Conservation (phyloP, 208 protist genomes). For the Trypanosoma platydactyli region DNA sequence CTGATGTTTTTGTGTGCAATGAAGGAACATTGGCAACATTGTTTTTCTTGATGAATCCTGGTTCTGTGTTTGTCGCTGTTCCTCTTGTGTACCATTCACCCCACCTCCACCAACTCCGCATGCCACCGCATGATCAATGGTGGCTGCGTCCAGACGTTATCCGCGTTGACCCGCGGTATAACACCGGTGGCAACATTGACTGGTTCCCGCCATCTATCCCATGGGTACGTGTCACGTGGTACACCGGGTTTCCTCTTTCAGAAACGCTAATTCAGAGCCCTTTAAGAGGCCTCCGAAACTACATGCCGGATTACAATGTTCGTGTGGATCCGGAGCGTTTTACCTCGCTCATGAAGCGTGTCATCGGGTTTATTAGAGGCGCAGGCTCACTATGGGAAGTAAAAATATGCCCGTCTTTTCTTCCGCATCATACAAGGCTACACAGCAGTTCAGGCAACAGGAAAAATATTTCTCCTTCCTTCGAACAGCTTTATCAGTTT, state of each 20-base stretch:
- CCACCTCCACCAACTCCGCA: slow-evolving; percentile 15
- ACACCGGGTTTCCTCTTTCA: slow-evolving; percentile 22
- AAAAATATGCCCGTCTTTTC: background rate
- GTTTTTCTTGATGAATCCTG: slow-evolving; percentile 39
- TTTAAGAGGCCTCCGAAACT: slow-evolving; percentile 25
- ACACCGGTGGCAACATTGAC: slow-evolving; percentile 40
- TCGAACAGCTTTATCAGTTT: slow-evolving; percentile 2
- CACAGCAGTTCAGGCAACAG: background rate
- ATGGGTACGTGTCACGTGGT: slow-evolving; percentile 31
- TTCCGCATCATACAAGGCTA: background rate
- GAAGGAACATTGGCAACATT: slow-evolving; percentile 34
- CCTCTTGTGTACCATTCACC: slow-evolving; percentile 30
- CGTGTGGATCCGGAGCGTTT: slow-evolving; percentile 21
- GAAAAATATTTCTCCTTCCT: background rate
- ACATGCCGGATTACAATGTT: slow-evolving; percentile 37
- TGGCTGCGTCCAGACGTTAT: slow-evolving; percentile 26
- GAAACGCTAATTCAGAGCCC: slow-evolving; percentile 29
- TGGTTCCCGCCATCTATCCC: slow-evolving; percentile 36
- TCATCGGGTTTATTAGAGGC: slow-evolving; percentile 17
- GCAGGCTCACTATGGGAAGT: slow-evolving; percentile 14
- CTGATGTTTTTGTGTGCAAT: slow-evolving; percentile 39
- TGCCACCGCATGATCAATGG: slow-evolving; percentile 14
- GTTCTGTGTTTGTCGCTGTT: slow-evolving; percentile 28
- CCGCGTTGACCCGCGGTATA: slow-evolving; percentile 27
- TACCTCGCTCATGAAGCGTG: slow-evolving; percentile 9